A percentile compares a stretch with the other conserved stretches of the same genome.
Evolutionary conservation across 345 rosid species (phyloP).

Genomic region (Camelina hispida): DNA sequence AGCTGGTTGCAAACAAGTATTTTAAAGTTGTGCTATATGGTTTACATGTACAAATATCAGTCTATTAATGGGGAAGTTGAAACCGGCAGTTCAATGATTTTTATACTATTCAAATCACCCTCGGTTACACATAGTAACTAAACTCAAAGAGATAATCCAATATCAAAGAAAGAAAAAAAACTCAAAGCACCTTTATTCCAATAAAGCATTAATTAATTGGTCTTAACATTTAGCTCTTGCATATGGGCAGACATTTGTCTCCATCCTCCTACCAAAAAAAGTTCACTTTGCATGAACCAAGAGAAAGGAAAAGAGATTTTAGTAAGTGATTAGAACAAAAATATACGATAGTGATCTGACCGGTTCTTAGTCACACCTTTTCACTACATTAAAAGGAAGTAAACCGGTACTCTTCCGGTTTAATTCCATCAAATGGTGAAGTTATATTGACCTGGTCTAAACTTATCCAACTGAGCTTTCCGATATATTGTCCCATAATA

Average conservation of each 20-base stretch:
- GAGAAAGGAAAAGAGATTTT: neutral
- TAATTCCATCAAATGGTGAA: conserved; percentile 13
- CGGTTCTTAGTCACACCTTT: too few species aligned
- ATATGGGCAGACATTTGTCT: too few species aligned
- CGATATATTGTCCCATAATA: conserved; percentile 48
- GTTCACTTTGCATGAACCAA: conserved; percentile 15
- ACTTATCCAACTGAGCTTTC: conserved; percentile 53
- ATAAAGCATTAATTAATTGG: too few species aligned
- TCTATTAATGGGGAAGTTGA: too few species aligned
- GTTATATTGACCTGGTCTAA: conserved; percentile 13
- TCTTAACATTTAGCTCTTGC: neutral
- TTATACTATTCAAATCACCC: too few species aligned
- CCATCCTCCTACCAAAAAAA: neutral
- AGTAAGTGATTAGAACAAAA: conserved; percentile 6
- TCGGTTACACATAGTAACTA: neutral
- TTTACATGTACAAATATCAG: too few species aligned
- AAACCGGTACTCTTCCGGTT: conserved; percentile 21
- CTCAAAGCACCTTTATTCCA: neutral
- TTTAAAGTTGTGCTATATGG: neutral
- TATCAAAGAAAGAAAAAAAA: neutral
- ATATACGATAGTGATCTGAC: conserved; percentile 6
- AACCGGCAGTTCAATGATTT: too few species aligned
- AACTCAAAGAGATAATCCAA: neutral
- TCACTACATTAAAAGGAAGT: conserved; percentile 21
- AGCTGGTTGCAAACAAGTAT: neutral